Base-by-base conservation (phyloP, 2,329 filamentous ascomycete species). In the Onygenales sp. region DNA sequence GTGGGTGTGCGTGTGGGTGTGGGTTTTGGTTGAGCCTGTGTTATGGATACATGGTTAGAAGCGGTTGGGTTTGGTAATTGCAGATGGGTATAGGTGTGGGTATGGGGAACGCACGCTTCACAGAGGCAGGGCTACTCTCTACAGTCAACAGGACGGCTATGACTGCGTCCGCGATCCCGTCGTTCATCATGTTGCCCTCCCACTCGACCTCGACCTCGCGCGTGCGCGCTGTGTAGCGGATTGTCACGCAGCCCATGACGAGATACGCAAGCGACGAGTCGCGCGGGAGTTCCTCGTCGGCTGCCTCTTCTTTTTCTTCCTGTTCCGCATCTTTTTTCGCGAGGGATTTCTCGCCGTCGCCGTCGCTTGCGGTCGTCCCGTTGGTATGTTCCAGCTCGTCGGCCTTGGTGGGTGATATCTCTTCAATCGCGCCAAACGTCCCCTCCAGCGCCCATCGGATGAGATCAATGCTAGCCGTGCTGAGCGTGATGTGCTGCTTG, bases 141-240 rank as follows among this genome's bases (percentile, higher is more conserved):
- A 95, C 88, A 0, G 87, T 91, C 61, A 95, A 83, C 9, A 98
- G 78, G 2, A 96, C 89, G 0, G 90, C 90, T 78, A 97, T 89
- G 52, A 97, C 87, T 13, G 93, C 90, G 70, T 98, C 93, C n/a
- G 93, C 93, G 64, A 98, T 94, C 56, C 90, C 89, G 65, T 98
- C 93, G 68, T 97, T 98, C 64, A 96, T 85, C 75, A 95, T 87
- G 67, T 97, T 98, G 54, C 91, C 93, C 68, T 97, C 92, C 93
- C 93, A 98, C 71, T 95, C 90, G 2, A 97, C 77, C 67, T 94
- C 90, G 5, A 96, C 81, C 65, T 93, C 85, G 53, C 91, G 87
- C 60, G 83, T 85, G 10, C 71, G 68, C 57, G 77, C 80, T 58
- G 80, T 80, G 70, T 93, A 90, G 17, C 85, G 81, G n/a, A 97